These are phyloP conservation scores for Fusarium irregulare DNA, from an alignment of 2,329 filamentous ascomycete genomes.

Conservation along the genomic window DNA sequence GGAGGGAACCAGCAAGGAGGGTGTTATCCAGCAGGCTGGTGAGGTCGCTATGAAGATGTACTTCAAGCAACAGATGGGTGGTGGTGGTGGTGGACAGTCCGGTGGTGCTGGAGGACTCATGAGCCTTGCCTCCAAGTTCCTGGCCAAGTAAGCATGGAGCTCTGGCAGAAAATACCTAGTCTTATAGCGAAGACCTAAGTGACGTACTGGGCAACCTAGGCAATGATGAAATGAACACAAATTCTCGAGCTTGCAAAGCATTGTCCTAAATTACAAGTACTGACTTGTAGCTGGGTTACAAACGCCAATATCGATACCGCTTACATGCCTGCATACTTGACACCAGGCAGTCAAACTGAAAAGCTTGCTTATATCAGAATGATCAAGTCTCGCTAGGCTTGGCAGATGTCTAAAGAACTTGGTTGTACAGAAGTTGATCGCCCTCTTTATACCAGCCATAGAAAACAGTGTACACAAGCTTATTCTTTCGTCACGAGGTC, in stretches of 20 bases:
- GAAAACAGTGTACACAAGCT: neutral
- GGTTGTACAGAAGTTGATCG: fast-evolving
- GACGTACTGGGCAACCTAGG: neutral
- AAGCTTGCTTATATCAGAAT: neutral
- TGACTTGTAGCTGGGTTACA: neutral
- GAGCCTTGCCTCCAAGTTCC: conserved; percentile 61
- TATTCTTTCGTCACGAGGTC: conserved; percentile 41
- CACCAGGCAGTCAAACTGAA: neutral
- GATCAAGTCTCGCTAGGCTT: neutral
- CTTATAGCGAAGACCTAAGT: neutral
- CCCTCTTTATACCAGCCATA: neutral
- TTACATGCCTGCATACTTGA: neutral
- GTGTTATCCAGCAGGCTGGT: conserved; percentile 80
- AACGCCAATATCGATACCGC: neutral
- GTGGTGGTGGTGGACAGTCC: conserved; percentile 59
- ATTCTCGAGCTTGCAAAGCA: neutral
- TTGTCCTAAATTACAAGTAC: neutral
- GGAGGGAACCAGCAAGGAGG: conserved; percentile 78
- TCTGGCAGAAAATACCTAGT: neutral
- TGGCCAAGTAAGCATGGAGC: conserved; percentile 38
- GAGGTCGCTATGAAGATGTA: conserved; percentile 94
- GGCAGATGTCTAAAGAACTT: neutral
- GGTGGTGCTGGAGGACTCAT: conserved; percentile 56
- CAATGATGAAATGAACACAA: neutral
- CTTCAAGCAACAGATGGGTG: conserved; percentile 73